Conservation (phyloP, 768 basidiomycete species). For the Suillus ampliporus region DNA sequence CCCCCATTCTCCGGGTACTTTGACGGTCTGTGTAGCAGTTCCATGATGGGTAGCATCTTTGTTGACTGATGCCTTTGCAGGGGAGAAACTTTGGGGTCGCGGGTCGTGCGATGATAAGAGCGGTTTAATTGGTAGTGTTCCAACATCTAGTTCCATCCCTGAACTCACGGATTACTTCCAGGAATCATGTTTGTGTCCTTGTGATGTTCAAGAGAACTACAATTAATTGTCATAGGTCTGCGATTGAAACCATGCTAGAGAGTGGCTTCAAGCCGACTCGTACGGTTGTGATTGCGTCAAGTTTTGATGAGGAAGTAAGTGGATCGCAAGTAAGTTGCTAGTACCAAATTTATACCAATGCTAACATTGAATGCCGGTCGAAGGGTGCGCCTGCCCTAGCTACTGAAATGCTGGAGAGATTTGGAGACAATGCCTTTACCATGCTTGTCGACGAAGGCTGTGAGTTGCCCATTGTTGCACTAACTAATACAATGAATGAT, state of each 20-base stretch:
- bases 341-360: too few species aligned
- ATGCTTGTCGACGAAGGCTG: slow-evolving; percentile 89
- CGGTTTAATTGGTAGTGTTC: slow-evolving; percentile 46
- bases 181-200: slow-evolving; percentile 3
- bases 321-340: slow-evolving; percentile 44
- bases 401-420: slow-evolving; percentile 53
- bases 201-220: not conserved
- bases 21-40: slow-evolving; percentile 44
- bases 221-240: slow-evolving; percentile 33
- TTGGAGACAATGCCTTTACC: slow-evolving; percentile 73
- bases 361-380: not conserved
- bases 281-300: slow-evolving; percentile 44
- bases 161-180: not conserved
- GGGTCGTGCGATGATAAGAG: slow-evolving; percentile 78
- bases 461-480: slow-evolving; percentile 31
- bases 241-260: slow-evolving; percentile 52
- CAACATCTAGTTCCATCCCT: not conserved
- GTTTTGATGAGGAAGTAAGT: slow-evolving; percentile 60
- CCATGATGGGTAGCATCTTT: not conserved
- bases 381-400: slow-evolving; percentile 59
- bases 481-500: not conserved
- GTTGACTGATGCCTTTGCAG: slow-evolving; percentile 22
- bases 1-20: slow-evolving; percentile 64
- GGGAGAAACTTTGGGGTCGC: slow-evolving; percentile 72
- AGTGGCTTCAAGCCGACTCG: slow-evolving; percentile 52